Evolutionary conservation across 2,329 filamentous ascomycete species (phyloP), one percentile per base, ranked within the genome.

Genomic region (Trichoderma afroharzianum): DNA sequence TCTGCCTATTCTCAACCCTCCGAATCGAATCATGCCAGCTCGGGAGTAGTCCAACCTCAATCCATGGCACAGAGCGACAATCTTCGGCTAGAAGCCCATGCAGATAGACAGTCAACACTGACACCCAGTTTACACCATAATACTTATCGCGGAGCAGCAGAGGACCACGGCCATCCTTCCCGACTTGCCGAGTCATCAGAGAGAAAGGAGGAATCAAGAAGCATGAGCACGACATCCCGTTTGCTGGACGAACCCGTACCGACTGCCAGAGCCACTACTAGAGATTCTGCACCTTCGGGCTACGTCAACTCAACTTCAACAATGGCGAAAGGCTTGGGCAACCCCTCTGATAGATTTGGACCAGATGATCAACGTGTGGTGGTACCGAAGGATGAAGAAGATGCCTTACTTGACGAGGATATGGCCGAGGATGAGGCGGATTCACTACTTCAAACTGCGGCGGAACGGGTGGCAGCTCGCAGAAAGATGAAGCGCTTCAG

Each of bases 401-500:
- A 87, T 8, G 80, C 85, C 9, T 75, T 85, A 21, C 88, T 90
- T 6, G 88, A 91, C 32, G 88, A 90, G 53, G 86, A 88, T 30
- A 86, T 87, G 82, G 76, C 85, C 47, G 87, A 89, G 26, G 79
- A 80, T 55, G 73, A 79, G 6, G 71, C 74, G 18, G 72, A 79
- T n/a, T 77, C 77, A n/a, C 81, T 80, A 58, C 82, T 84, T 39
- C 86, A 86, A 76, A 88, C 85, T 9, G 85, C 84, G 26, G 88
- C 88, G 33, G 89, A 90, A 78, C 84, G 85, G 71, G 85, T 84
- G 43, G 88, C 84, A 71, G 88, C 85, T 76, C 83, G 87, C 67
- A 85, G 87, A 74, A 92, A 91, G 80, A 91, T 91, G 92, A 95
- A 95, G 85, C 87, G 93, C 71, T 95, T 95, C 79, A 88, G 92